A percentile compares a stretch with the other conserved stretches of the same genome.
phyloP scores from a whole-genome alignment of 2,329 filamentous ascomycete genomes.

The Clarireedia homoeocarpa region DNA sequence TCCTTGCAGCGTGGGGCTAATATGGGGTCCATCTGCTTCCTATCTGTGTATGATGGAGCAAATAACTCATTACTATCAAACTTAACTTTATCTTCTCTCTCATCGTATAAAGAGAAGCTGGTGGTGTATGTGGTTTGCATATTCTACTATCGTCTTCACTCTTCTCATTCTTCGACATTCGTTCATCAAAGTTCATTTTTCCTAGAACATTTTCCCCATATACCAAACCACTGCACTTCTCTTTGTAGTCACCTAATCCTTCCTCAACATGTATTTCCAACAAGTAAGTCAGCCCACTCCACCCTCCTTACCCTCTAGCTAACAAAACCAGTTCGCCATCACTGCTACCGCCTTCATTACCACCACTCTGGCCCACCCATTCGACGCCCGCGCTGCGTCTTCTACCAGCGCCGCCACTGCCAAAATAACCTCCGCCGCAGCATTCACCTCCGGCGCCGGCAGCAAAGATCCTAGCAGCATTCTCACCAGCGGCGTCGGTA shows the following conservation, averaged over 20 bases:
- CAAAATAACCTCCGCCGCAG: constrained; percentile 13
- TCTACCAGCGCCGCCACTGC: background rate
- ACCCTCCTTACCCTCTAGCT: background rate
- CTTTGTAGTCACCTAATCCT: background rate
- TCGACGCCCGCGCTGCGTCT: background rate
- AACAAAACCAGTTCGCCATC: background rate
- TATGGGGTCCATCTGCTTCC: background rate
- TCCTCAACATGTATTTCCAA: constrained; percentile 2
- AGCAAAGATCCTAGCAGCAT: constrained; percentile 18
- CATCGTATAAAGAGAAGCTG: background rate
- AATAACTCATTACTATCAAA: background rate
- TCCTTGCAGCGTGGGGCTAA: background rate
- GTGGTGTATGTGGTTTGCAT: background rate
- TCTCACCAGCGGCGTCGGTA: constrained; percentile 5
- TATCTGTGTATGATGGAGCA: background rate
- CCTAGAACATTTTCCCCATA: no score
- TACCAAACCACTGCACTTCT: background rate
- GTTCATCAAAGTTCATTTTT: background rate
- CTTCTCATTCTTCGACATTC: background rate
- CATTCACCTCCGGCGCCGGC: constrained; percentile 12
- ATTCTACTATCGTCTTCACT: background rate
- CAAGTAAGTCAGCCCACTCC: background rate
- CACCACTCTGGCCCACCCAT: background rate
- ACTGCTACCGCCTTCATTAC: background rate
- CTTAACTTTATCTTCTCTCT: background rate